phyloP scores from a whole-genome alignment of 768 basidiomycete species.

The Filobasidium floriforme region DNA sequence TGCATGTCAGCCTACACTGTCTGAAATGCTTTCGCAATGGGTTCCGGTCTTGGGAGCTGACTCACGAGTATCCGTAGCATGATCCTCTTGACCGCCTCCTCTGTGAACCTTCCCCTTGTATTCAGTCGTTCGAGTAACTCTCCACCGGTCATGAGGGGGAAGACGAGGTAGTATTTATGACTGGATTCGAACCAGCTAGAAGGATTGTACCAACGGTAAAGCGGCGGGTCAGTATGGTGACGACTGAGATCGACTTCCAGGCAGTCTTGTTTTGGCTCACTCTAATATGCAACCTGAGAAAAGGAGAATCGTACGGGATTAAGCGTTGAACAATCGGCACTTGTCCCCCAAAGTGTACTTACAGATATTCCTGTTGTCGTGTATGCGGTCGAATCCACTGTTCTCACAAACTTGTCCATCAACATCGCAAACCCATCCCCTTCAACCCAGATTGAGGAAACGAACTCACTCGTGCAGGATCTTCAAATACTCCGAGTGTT shows the following conservation, averaged over 20 bases:
- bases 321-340: not conserved
- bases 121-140: slow-evolving; percentile 29
- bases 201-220: not conserved
- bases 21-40: too few relatives aligned
- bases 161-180: slow-evolving; percentile 28
- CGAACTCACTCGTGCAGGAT: slow-evolving; percentile 21
- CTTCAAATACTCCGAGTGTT: slow-evolving; percentile 28
- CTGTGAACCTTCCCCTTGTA: slow-evolving; percentile 27
- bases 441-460: not conserved
- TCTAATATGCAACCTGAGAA: slow-evolving; percentile 26
- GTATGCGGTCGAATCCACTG: slow-evolving; percentile 28
- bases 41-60: too few relatives aligned
- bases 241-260: not conserved
- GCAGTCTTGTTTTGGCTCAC: slow-evolving; percentile 11
- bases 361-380: slow-evolving; percentile 28
- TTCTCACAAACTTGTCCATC: not conserved
- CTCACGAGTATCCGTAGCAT: slow-evolving; percentile 28
- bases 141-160: slow-evolving; percentile 30
- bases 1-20: too few relatives aligned
- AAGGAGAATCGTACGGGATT: not conserved
- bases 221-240: not conserved
- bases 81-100: slow-evolving; percentile 25
- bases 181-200: slow-evolving; percentile 30
- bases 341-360: slow-evolving; percentile 18
- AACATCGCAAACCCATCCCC: not conserved